Evolutionary conservation across 495 filamentous ascomycete genomes (phyloP), one percentile per base, ranked within the genome.

Genomic region (Jackrogersella multiformis): DNA sequence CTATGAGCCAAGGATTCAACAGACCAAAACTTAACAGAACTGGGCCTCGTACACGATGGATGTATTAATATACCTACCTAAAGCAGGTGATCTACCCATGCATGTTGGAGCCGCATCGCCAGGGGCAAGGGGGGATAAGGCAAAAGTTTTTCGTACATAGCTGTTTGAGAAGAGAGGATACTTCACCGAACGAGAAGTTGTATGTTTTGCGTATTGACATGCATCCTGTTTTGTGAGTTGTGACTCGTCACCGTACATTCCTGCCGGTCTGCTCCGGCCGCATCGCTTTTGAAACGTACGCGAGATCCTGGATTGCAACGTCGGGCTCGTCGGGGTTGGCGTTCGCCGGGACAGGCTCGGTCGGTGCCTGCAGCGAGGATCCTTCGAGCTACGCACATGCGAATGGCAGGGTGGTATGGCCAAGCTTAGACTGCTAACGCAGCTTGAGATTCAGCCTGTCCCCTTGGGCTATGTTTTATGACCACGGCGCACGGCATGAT

Each of bases 61-160:
- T 18, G n/a, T 49, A 34, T 36, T 53, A 36, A 36, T 18, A 23
- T 18, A 24, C 49, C 32, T 34, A 15, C 48, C 26, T 53, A 23
- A 26, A 15, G 18, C 23, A 36, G 32, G 32, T 53, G 49, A 23
- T 53, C 32, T 7, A 53, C 49, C 8, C 20, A 53, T 53, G 49
- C 49, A 53, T 53, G 49, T 53, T 53, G 49, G 49, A 53, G 49
- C 49, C 49, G 49, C 49, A 53, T 53, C 16, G 32, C 18, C 49
- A 53, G 32, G 30, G 15, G 39, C 45, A 8, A n/a, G n/a, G n/a
- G n/a, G 56, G 16, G 32, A 4, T 1, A 26, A 38, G 34, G 34
- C 20, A 54, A 32, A 15, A 15, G 13, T 8, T 26, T 46, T 12
- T 4, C 16, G 20, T 15, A 18, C 21, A 30, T 18, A 56, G 7